Conservation (phyloP, 495 filamentous ascomycete genomes). For the Lasiosphaeriaceae sp. region DNA sequence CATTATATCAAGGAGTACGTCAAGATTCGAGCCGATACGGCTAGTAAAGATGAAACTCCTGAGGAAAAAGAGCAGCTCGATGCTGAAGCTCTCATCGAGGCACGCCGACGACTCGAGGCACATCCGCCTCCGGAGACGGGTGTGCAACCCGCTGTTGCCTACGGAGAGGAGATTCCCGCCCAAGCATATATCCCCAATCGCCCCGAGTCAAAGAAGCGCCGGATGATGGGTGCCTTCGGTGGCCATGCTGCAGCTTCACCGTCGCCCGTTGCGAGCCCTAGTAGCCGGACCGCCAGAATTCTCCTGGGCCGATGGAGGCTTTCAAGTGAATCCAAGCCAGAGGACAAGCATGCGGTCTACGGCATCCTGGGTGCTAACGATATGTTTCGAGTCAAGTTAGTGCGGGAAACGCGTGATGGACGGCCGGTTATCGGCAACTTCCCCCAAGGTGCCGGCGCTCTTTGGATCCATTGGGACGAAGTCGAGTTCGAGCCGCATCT, state of each 20-base stretch:
- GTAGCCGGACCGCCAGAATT: conserved; percentile 43
- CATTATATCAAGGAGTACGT: conserved; percentile 53
- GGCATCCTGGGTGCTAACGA: conserved; percentile 50
- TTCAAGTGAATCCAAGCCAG: conserved; percentile 31
- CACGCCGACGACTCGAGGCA: conserved; percentile 29
- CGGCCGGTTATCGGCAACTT: conserved; percentile 46
- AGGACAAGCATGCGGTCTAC: conserved; percentile 49
- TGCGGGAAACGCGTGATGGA: conserved; percentile 47
- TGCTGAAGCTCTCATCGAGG: conserved; percentile 33
- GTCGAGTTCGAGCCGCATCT: conserved; percentile 47
- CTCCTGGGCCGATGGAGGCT: conserved; percentile 48
- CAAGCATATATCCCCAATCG: conserved; percentile 25
- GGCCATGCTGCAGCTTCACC: conserved; percentile 2
- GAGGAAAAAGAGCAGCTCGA: conserved; percentile 25
- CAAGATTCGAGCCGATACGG: conserved; percentile 40
- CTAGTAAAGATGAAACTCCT: conserved; percentile 18
- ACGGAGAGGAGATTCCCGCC: conserved; percentile 40
- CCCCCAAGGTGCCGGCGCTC: conserved; percentile 45
- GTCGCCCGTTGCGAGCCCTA: not conserved
- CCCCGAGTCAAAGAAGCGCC: conserved; percentile 37
- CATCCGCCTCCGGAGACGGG: conserved; percentile 35
- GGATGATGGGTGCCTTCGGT: conserved; percentile 20
- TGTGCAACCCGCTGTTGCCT: conserved; percentile 35
- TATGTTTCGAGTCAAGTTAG: conserved; percentile 52
- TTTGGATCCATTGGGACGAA: conserved; percentile 56